phyloP scores from a whole-genome alignment of 331 rosid genomes.

The Malus hybrid region DNA sequence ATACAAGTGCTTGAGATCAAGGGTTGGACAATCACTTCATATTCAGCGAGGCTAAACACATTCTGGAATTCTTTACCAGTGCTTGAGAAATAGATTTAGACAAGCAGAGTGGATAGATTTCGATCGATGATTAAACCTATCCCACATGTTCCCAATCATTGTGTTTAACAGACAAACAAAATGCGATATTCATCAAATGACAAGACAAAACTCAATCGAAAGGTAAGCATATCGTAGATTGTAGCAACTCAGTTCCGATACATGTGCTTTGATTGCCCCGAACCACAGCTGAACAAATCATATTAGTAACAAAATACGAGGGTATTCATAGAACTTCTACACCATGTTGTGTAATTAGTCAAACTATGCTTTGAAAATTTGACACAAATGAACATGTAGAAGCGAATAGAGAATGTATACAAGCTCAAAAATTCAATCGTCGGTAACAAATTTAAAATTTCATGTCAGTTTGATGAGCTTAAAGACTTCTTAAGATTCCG shows the following conservation, averaged over 20 bases:
- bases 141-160: neutral
- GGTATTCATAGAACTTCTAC: neutral
- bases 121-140: neutral
- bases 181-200: neutral
- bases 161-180: neutral
- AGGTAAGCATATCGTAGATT: neutral
- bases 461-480: constrained; percentile 28
- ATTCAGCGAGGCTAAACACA: too few species aligned
- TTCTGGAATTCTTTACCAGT: too few species aligned
- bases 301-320: neutral
- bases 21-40: too few species aligned
- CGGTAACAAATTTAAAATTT: neutral
- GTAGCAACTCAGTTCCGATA: neutral
- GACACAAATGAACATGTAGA: neutral
- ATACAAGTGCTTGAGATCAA: too few species aligned
- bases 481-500: constrained; percentile 41
- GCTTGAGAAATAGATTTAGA: neutral
- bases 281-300: neutral
- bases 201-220: neutral
- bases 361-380: neutral
- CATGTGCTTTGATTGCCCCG: neutral
- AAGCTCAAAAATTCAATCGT: neutral
- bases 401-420: neutral
- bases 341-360: neutral
- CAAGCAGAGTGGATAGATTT: neutral